Evolutionary conservation across 2,329 filamentous ascomycete species (phyloP), one percentile per base, ranked within the genome.

Genomic region (Fusarium nanum): DNA sequence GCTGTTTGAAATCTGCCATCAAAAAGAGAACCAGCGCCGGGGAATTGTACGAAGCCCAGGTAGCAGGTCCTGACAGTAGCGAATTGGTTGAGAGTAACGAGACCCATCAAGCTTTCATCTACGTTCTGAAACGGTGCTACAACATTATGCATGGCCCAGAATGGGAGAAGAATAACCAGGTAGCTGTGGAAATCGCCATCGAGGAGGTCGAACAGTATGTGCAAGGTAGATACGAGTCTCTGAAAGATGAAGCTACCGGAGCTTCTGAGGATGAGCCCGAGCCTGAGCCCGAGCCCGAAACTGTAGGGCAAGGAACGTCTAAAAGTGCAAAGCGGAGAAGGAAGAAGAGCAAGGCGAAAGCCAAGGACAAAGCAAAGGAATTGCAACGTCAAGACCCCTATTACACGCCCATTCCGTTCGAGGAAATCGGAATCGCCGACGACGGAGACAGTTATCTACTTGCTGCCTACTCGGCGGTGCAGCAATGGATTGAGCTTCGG

Each of bases 371-470:
- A 22, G 22, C 22, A 22, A 22, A 22, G 22, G 22, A 22, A 22
- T 22, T 22, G 22, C 22, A 22, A 22, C 22, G 22, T 22, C 22
- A 22, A 22, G 22, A 22, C 5, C 22, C 22, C 22, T 22, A 22
- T 5, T 22, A 23, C 22, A 23, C 4, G 16, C 8, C n/a, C 6
- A 41, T 84, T 6, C 80, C 83, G 1, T 48, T 85, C 22, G 82
- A 85, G 56, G 82, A 78, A 53, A 84, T 82, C 66, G 77, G 77
- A 25, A 81, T 85, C 54, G 81, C 84, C 40, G 78, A 83, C 42
- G 79, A 80, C 50, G 68, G 77, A 5, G 76, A 77, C 22, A 79
- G 76, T 14, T 85, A 83, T 70, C 60, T 83, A 25, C 79, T 85
- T 64, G 83, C 84, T 20, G 78, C 80, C 6, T 82, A 81, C 58